Evolutionary conservation across 768 basidiomycete genomes (phyloP).

Genomic region (Leucosporidium scottii): DNA sequence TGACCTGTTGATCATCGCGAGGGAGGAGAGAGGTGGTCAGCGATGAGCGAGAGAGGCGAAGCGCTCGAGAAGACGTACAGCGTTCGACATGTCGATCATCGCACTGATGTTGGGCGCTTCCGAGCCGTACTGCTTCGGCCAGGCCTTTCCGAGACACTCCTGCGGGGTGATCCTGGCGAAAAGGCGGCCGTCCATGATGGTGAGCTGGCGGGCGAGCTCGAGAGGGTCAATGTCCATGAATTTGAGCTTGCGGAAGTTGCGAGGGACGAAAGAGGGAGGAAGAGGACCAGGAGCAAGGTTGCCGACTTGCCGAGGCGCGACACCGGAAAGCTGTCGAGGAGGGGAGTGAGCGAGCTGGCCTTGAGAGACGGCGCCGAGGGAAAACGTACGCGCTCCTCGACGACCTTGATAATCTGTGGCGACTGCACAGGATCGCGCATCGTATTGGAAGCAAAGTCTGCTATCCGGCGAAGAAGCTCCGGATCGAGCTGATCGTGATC

Average conservation of each 20-base stretch:
- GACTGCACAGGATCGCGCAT: constrained; percentile 32
- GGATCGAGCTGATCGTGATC: constrained; percentile 68
- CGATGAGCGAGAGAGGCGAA: not conserved
- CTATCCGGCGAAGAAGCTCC: constrained; percentile 71
- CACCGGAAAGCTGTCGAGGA: constrained; percentile 16
- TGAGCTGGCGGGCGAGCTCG: constrained; percentile 86
- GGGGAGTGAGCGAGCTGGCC: not conserved
- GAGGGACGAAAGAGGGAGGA: constrained; percentile 69
- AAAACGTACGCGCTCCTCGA: constrained; percentile 33
- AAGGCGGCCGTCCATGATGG: constrained; percentile 76
- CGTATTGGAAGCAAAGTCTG: constrained; percentile 53
- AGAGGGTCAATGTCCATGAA: constrained; percentile 77
- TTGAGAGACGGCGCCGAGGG: too few relatives aligned
- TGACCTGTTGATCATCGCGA: constrained; percentile 53
- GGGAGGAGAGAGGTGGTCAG: not conserved
- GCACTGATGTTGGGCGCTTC: constrained; percentile 64
- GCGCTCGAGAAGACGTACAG: constrained; percentile 48
- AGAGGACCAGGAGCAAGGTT: constrained; percentile 45
- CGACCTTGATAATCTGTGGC: constrained; percentile 33
- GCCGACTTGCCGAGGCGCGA: constrained; percentile 19
- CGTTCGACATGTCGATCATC: constrained; percentile 81
- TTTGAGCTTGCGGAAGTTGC: constrained; percentile 65
- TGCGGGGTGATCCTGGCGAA: constrained; percentile 82
- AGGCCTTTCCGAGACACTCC: constrained; percentile 72
- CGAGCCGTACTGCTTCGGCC: constrained; percentile 58